These are phyloP conservation scores for Starmerella geochares DNA, from an alignment of 805 yeast genomes.

Conservation along the genomic window DNA sequence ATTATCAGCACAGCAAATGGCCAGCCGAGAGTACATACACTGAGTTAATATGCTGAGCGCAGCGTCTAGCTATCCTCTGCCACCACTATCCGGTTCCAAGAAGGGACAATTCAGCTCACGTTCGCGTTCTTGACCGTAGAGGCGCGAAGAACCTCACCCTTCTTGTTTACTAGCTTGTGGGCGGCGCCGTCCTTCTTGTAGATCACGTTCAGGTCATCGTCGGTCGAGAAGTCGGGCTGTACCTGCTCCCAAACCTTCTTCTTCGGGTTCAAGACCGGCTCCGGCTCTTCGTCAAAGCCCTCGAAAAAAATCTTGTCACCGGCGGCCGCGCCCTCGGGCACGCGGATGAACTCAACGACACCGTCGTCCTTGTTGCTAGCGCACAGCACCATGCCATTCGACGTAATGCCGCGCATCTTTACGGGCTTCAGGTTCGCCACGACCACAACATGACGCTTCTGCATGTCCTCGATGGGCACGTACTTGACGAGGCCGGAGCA, in stretches of 20 bases:
- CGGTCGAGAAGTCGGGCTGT: conserved; percentile 85
- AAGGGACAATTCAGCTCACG: conserved; percentile 56
- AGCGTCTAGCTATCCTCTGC: too few relatives aligned
- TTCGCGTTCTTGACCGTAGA: conserved; percentile 62
- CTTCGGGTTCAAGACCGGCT: conserved; percentile 89
- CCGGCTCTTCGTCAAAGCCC: conserved; percentile 80
- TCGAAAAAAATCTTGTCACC: conserved; percentile 96
- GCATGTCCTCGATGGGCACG: conserved; percentile 88
- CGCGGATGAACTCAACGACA: conserved; percentile 82
- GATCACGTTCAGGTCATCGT: conserved; percentile 62
- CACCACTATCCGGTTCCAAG: too few relatives aligned
- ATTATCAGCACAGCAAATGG: too few relatives aligned
- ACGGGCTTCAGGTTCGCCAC: conserved; percentile 97
- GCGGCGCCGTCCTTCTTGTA: conserved; percentile 69
- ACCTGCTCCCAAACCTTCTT: conserved; percentile 95
- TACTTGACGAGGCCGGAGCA: conserved; percentile 93
- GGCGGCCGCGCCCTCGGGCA: conserved; percentile 84
- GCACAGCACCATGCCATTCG: conserved; percentile 94
- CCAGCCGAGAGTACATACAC: too few relatives aligned
- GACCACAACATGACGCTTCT: conserved; percentile 77
- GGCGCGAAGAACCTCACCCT: conserved; percentile 69
- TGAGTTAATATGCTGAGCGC: too few relatives aligned
- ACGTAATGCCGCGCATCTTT: conserved; percentile 93
- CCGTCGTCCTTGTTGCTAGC: conserved; percentile 50
- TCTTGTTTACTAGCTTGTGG: conserved; percentile 62